phyloP scores from a whole-genome alignment of 129 eudicot genomes.

The Gnaphalium uliginosum region DNA sequence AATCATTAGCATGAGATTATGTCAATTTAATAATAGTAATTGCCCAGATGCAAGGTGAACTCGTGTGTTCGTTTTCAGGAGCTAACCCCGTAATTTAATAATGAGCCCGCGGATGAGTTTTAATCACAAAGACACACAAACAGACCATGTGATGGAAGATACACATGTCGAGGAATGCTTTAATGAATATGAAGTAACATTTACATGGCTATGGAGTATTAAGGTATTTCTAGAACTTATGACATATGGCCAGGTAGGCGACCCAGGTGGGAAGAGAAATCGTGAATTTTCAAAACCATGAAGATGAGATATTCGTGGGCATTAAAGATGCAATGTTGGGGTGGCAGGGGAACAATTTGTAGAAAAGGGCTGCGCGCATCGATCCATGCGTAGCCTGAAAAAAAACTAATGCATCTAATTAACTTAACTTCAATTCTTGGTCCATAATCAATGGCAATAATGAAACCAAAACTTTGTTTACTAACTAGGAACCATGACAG shows the following conservation, averaged over 20 bases:
- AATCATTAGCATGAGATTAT: conserved; percentile 4
- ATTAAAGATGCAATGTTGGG: conserved; percentile 27
- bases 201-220: not conserved
- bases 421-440: conserved; percentile 10
- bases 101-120: not conserved
- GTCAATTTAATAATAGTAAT: not conserved
- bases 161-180: conserved; percentile 12
- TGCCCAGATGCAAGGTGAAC: not conserved
- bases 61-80: not conserved
- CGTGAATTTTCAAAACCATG: conserved; percentile 6
- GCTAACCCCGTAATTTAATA: not conserved
- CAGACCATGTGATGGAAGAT: conserved; percentile 6
- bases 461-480: conserved; percentile 24
- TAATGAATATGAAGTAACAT: conserved; percentile 1
- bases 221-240: conserved; percentile 10
- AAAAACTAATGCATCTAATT: conserved; percentile 15
- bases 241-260: conserved; percentile 16
- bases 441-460: conserved; percentile 27
- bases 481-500: conserved; percentile 18
- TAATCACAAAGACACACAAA: not conserved
- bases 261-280: conserved; percentile 15
- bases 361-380: conserved; percentile 15
- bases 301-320: conserved; percentile 39
- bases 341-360: conserved; percentile 32
- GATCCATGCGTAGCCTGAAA: conserved; percentile 1